Evolutionary conservation across 345 rosid genomes (phyloP), one percentile per base, ranked within the genome.

Genomic region (Erucastrum elatum): DNA sequence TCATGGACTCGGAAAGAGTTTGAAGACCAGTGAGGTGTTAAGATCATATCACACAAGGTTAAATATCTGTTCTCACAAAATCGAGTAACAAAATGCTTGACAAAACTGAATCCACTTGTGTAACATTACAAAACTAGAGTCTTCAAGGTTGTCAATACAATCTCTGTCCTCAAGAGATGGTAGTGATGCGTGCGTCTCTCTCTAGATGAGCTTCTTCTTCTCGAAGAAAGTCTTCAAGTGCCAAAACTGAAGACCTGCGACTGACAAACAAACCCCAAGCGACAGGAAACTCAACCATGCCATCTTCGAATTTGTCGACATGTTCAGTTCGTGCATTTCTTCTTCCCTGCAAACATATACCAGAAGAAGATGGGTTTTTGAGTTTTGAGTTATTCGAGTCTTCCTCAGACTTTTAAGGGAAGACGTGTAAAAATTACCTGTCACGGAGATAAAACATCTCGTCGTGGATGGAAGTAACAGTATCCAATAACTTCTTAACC

Each of bases 381-480:
- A 29, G 46, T 59, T 21, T 25, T 5, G 60, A 51, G 59, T 29
- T 4, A 6, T 6, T 62, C 49, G 21, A 21, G 21, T 15, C 70
- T 60, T 61, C 11, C 29, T 26, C 77, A 26, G 25, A 37, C 6
- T 12, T 56, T 64, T 0, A 13, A 39, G 16, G 53, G 56, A 58
- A 71, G 30, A 75, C 5, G 30, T 74, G 41, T 26, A 25, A 53
- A 0, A 26, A 27, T 78, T 85, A 93, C 99, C 99, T 95, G 77
- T 87, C 91, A 0, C 97, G 96, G 21, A 95, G 90, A 82, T 86
- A 87, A 68, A 80, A 85, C 89, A 95, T 93, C 84, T 95, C 99
- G 4, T 90, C 91, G 10, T 89, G 98, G 81, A 95, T 90, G 46
- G 86, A 82, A 46, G 62, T 63, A 26, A 89, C 90, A 0, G 91